Evolutionary conservation across 2,329 filamentous ascomycete species (phyloP), one percentile per base, ranked within the genome.

Genomic region (Geoglossum cookeanum): DNA sequence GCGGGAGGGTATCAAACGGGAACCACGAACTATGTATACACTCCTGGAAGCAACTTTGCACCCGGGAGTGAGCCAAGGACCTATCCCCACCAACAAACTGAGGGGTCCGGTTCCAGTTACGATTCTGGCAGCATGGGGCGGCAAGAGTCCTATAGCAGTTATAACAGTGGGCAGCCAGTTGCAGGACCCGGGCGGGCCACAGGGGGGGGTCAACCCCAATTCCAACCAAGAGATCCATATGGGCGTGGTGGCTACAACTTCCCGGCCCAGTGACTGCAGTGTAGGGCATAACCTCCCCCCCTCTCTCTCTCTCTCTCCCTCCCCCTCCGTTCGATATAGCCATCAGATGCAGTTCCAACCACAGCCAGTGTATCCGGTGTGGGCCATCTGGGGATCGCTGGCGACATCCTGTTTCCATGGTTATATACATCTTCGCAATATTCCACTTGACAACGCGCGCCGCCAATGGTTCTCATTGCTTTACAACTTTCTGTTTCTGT

Each of bases 221-320:
- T 17, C 15, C 49, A 53, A 35, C 49, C 49, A 53, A 53, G 49
- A 15, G 49, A 53, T 53, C 49, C 49, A 53, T 53, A 30, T 22
- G 49, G 49, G 49, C 49, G 49, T 37, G 49, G 49, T 53, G 49
- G 49, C n/a, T 53, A 53, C 49, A 53, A 53, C 30, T 53, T 37
- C 49, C 49, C 49, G 32, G 11, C 11, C 30, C 33, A 53, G 49
- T 53, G 49, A 53, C 11, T 37, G 32, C 33, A 15, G 30, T 35
- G 29, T 53, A n/a, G 49, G 7, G 4, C n/a, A 8, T n/a, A 7
- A 13, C 30, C 49, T 53, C 49, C 22, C 22, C 22, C 22, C 22
- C 22, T 22, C 22, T 22, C 22, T 22, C 22, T 22, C 22, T 22
- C 22, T 22, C 22, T 2, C 22, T 22, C 22, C 22, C 22, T 22